Evolutionary conservation across 805 yeast genomes (phyloP), one percentile per base, ranked within the genome.

Genomic region (Candida vaughaniae): DNA sequence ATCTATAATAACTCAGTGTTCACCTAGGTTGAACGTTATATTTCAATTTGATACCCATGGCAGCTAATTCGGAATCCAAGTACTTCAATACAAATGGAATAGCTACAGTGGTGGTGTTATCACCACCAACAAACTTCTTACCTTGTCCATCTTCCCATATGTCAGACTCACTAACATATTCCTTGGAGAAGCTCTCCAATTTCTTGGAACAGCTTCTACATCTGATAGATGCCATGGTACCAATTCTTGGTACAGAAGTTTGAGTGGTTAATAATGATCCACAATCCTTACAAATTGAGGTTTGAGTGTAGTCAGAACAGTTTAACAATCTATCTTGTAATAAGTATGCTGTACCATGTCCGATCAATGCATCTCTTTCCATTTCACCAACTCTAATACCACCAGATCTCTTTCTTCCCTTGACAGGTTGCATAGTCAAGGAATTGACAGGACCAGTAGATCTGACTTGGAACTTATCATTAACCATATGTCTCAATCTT

Each of bases 361-460:
- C 99, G 62, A 93, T 89, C 53, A 93, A 73, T 2, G 99, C 99
- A 76, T 93, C 99, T 70, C 99, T 85, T 69, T 93, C 99, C 99
- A 93, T 93, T 66, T 93, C 99, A 63, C 99, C 99, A 26, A 93
- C 95, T 76, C 99, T 95, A 52, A 93, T 93, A 84, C 99, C 99
- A 68, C 99, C 99, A 48, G 85, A 81, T 71, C 98, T 81, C 82
- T 93, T 93, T 71, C 99, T 84, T 56, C 99, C 99, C 71, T 93
- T 93, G 39, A 93, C 99, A 27, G 99, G 99, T 75, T 93, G 99
- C 97, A 91, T 89, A 12, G 98, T 93, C 60, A 93, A 76, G 25
- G 93, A 79, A 65, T 91, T 91, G 18, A 93, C 98, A 5, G 98
- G 98, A 58, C 99, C 99, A 12, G 99, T 93, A 4, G 97, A 87